Evolutionary conservation across 805 yeast species (phyloP), one percentile per base, ranked within the genome.

Genomic region (Ogataea thermomethanolica): DNA sequence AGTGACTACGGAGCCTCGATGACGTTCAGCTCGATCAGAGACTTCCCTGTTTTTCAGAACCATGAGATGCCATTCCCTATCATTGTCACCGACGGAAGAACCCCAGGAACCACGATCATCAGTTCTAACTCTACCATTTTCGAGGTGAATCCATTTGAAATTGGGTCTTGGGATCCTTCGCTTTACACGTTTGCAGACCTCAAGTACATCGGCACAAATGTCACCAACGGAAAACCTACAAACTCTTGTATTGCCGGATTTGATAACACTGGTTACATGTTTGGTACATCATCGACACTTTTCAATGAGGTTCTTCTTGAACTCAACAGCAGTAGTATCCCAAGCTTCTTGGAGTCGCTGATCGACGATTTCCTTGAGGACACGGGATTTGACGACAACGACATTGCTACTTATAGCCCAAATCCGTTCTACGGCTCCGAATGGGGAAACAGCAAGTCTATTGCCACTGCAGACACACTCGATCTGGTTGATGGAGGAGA

Each of bases 131-230:
- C 95, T 7, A 85, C 95, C 1, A 73, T 71, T 37, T 76, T 80
- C 47, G 78, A 79, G 49, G 61, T 77, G 49, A 73, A 71, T 35
- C 90, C 95, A 10, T 81, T 67, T 52, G 85, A 82, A 56, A 63
- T 88, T 55, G 96, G 96, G 10, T 80, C 95, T 4, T 88, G 95
- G 95, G 96, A 89, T 56, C 84, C 87, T 10, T 67, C 82, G 1
- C 62, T 85, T 39, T 68, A 73, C 40, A 65, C 82, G 3, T 88
- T 89, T 61, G 69, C 80, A 9, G 81, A 83, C 44, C 62, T 78
- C 32, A 73, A 78, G 59, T 87, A 83, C 56, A 59, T 85, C 34
- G 96, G 96, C 8, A 71, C 95, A 1, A 61, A 71, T 15, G 72
- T 83, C 25, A 53, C 69, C 20, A 69, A 78, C 45, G 96, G 96